Conservation (phyloP, 1,284 basidiomycete species). For the Puccinia novopanici region DNA sequence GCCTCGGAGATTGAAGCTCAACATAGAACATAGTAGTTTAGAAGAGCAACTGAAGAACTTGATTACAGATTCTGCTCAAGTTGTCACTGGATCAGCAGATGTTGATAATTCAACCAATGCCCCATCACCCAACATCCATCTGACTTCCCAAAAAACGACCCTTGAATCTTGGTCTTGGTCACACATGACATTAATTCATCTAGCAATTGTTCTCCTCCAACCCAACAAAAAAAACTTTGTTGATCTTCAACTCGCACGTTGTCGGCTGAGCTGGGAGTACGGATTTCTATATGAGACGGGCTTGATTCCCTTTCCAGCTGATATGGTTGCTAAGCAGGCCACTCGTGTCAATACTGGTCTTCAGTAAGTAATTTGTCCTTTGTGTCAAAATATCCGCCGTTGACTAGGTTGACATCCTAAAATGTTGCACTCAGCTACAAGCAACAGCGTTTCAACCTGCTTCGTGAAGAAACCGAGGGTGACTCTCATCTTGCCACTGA, state of each 20-base stretch:
- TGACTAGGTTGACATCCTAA: background rate
- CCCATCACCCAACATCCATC: background rate
- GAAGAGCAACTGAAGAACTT: conserved; percentile 34
- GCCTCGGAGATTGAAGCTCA: conserved; percentile 29
- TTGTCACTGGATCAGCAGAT: background rate
- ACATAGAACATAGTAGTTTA: conserved; percentile 10
- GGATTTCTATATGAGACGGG: conserved; percentile 40
- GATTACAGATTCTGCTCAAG: background rate
- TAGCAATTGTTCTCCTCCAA: conserved; percentile 25
- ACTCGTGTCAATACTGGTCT: conserved; percentile 43
- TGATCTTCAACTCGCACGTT: conserved; percentile 23
- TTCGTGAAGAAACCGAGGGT: conserved; percentile 95
- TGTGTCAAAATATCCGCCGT: background rate
- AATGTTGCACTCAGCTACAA: conserved; percentile 68
- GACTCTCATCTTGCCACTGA: conserved; percentile 89
- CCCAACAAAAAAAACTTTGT: conserved; percentile 11
- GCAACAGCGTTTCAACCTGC: conserved; percentile 96
- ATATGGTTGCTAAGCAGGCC: conserved; percentile 43
- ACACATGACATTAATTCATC: conserved; percentile 35
- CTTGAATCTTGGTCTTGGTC: conserved; percentile 21
- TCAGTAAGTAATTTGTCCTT: conserved; percentile 23
- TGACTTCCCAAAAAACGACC: background rate
- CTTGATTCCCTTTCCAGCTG: conserved; percentile 43
- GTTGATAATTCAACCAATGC: background rate
- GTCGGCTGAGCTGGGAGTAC: conserved; percentile 48